These are phyloP conservation scores for Phytophthora fragariae DNA, from an alignment of 352 stramenopile species.

Conservation along the genomic window DNA sequence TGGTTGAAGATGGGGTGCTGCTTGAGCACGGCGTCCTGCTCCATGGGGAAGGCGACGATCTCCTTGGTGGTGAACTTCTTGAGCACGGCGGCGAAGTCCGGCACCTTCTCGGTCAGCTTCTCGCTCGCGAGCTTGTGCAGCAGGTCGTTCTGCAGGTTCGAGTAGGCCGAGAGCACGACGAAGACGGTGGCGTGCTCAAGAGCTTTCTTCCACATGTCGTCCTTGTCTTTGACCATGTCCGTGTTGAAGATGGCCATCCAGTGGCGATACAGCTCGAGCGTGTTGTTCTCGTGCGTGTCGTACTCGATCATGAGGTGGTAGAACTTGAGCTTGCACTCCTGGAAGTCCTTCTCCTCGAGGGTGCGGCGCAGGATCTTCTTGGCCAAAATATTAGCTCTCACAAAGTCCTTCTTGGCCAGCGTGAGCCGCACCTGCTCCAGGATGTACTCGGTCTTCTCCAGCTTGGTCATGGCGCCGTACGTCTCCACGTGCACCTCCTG, in stretches of 20 bases:
- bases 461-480: constrained; percentile 97
- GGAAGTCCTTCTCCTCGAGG: constrained; percentile 94
- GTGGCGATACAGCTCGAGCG: constrained; percentile 93
- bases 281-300: constrained; percentile 96
- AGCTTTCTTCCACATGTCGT: constrained; percentile 75
- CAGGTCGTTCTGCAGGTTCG: constrained; percentile 83
- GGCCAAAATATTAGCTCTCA: constrained; percentile 96
- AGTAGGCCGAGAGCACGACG: constrained; percentile 76
- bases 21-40: constrained; percentile 88
- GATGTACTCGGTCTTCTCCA: constrained; percentile 99
- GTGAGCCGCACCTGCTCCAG: constrained; percentile 98
- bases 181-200: constrained; percentile 84
- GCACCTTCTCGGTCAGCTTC: constrained; percentile 71
- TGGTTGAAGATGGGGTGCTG: constrained; percentile 87
- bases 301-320: constrained; percentile 97
- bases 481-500: constrained; percentile 99
- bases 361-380: constrained; percentile 97
- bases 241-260: constrained; percentile 89
- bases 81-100: constrained; percentile 67
- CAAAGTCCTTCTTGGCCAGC: constrained; percentile 97
- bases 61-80: constrained; percentile 96
- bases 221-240: constrained; percentile 69
- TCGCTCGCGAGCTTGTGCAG: constrained; percentile 71
- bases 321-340: constrained; percentile 97
- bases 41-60: constrained; percentile 96